These are phyloP conservation scores for Cornus florida DNA, from an alignment of 148 eudicot species.

Conservation along the genomic window DNA sequence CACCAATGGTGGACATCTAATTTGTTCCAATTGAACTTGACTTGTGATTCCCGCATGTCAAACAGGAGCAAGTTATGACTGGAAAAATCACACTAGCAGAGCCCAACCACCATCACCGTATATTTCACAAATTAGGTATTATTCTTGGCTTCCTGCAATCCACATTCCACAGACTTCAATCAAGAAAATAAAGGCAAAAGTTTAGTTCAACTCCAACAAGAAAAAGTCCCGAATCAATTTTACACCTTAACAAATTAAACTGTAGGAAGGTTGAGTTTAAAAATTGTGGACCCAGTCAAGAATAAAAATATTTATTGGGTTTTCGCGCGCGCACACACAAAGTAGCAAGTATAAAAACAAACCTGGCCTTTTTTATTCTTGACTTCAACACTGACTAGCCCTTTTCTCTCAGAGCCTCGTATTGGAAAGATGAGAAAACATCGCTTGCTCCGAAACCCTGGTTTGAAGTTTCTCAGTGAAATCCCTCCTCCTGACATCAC, in stretches of 20 bases:
- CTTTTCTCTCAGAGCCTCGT: slow-evolving; percentile 86
- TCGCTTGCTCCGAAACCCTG: slow-evolving; percentile 71
- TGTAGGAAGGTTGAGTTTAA: not conserved
- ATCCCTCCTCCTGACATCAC: slow-evolving; percentile 99
- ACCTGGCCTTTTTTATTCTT: slow-evolving; percentile 96
- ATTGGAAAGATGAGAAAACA: slow-evolving; percentile 95
- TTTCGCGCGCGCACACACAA: too few species aligned
- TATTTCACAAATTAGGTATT: too few species aligned
- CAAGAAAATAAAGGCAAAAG: too few species aligned
- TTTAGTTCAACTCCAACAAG: not conserved
- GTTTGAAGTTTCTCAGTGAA: slow-evolving; percentile 64
- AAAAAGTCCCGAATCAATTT: not conserved
- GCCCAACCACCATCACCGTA: not conserved
- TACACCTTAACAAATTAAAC: not conserved
- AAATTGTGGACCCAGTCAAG: not conserved
- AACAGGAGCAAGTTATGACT: not conserved
- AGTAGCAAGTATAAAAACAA: slow-evolving; percentile 23
- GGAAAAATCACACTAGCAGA: not conserved
- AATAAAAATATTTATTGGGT: not conserved
- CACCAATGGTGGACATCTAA: too few species aligned
- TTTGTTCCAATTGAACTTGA: not conserved
- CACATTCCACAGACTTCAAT: not conserved
- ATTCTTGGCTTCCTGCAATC: not conserved
- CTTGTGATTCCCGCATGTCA: not conserved
- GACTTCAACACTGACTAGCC: slow-evolving; percentile 84